Percentiles rank a stretch among this genome's conserved stretches.
Evolutionary conservation across 768 basidiomycete genomes (phyloP).

Genomic region (Inosperma sp.): DNA sequence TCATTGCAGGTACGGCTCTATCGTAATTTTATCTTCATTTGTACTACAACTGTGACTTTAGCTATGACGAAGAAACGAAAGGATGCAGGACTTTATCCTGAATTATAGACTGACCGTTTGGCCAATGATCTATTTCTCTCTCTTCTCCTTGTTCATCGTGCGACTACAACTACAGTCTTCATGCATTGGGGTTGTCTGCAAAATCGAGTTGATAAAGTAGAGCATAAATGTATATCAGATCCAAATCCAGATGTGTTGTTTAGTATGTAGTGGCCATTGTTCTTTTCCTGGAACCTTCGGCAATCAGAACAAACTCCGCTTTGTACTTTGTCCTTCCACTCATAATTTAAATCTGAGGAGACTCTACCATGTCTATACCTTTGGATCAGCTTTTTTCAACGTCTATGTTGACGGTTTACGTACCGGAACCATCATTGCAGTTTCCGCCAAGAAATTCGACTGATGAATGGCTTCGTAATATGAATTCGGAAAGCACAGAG

Average conservation of each 20-base stretch:
- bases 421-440: constrained; percentile 60
- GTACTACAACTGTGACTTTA: constrained; percentile 24
- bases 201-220: too few relatives aligned
- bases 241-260: too few relatives aligned
- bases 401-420: constrained; percentile 53
- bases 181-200: too few relatives aligned
- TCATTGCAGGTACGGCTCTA: constrained; percentile 65
- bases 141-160: too few relatives aligned
- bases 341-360: neutral
- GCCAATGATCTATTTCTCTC: too few relatives aligned
- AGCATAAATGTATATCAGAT: too few relatives aligned
- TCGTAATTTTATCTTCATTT: neutral
- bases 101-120: constrained; percentile 17
- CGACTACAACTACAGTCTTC: too few relatives aligned
- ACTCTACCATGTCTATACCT: constrained; percentile 28
- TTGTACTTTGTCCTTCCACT: neutral
- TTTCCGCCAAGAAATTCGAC: constrained; percentile 46
- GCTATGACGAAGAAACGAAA: constrained; percentile 66
- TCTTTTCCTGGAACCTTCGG: too few relatives aligned
- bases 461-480: constrained; percentile 53
- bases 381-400: constrained; percentile 63
- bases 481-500: constrained; percentile 42
- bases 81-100: constrained; percentile 20
- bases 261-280: too few relatives aligned
- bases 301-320: too few relatives aligned